Evolutionary conservation across 306 rosid genomes (phyloP), one percentile per base, ranked within the genome.

Genomic region (Cucumis melo): DNA sequence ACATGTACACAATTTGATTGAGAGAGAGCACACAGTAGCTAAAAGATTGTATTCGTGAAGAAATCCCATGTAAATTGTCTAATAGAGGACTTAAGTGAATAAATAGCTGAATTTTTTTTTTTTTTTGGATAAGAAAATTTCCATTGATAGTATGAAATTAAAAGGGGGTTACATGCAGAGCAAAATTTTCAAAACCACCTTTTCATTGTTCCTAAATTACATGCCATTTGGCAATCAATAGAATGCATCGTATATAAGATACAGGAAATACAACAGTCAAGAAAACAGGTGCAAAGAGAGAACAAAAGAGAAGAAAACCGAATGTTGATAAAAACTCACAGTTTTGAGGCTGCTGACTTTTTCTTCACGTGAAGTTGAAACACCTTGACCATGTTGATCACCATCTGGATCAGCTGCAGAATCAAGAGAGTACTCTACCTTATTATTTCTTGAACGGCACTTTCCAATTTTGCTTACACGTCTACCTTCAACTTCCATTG

Each of bases 281-380:
- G 12, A 11, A 67, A 44, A 44, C 56, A 70, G 39, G 34, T 70
- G 58, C 14, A 23, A 23, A 46, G 21, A 70, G 58, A 70, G 74
- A 58, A 39, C 27, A 61, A 12, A 17, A 9, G 38, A 73, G 12
- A 44, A 65, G 73, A 32, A 38, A 51, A 42, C 29, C 78, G 60
- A 67, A 58, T 60, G 59, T 38, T 38, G 41, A 38, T 16, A 41
- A 65, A 65, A 78, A 78, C 96, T 90, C 87, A 94, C 98, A 75
- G 98, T 91, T 87, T 91, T 94, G 75, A 94, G 88, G 88, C 96
- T 91, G 93, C 97, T 91, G 84, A 91, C 96, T 90, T 90, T 90
- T 82, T 94, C 98, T 83, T 94, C 98, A 36, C 98, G 96, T 74
- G 91, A 83, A 11, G 96, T 88, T 53, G 93, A 79, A 83, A 87